These are phyloP conservation scores for Leccinum cinnamomeum DNA, from an alignment of 1,284 basidiomycete genomes.

Conservation along the genomic window DNA sequence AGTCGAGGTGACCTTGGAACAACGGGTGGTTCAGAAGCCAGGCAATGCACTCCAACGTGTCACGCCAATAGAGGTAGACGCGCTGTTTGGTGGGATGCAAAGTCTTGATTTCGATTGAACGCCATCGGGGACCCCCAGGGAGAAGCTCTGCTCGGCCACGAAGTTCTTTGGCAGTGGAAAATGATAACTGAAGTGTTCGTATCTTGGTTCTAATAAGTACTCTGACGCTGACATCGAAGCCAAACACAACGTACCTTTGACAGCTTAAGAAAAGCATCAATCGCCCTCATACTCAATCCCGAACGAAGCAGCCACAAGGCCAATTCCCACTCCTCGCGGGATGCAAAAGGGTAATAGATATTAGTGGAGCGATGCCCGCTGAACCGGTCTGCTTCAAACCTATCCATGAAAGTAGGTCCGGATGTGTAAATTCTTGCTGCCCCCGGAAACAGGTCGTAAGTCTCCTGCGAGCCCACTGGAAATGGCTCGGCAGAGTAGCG, in stretches of 20 bases:
- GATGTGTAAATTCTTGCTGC: neutral
- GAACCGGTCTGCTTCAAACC: neutral
- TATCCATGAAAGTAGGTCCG: neutral
- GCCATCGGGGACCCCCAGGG: slow-evolving; percentile 9
- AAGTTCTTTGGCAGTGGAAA: slow-evolving; percentile 5
- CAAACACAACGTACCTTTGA: neutral
- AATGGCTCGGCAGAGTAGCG: neutral
- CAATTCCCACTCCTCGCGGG: neutral
- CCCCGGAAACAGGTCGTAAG: neutral
- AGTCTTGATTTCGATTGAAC: neutral
- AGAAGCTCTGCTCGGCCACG: slow-evolving; percentile 2
- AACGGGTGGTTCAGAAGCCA: slow-evolving; percentile 8
- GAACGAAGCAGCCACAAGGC: slow-evolving; percentile 2
- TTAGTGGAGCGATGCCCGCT: neutral
- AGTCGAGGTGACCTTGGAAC: slow-evolving; percentile 4
- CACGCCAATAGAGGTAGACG: slow-evolving; percentile 1
- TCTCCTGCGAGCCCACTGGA: neutral
- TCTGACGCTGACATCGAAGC: neutral
- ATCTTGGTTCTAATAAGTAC: neutral
- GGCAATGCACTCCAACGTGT: slow-evolving; percentile 7
- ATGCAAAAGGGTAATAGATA: neutral
- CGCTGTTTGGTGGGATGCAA: slow-evolving; percentile 1
- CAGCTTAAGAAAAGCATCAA: neutral
- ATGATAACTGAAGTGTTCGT: slow-evolving; percentile 1
- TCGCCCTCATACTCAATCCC: neutral